Evolutionary conservation across 345 rosid genomes (phyloP).

Genomic region (Aethionema arabicum): DNA sequence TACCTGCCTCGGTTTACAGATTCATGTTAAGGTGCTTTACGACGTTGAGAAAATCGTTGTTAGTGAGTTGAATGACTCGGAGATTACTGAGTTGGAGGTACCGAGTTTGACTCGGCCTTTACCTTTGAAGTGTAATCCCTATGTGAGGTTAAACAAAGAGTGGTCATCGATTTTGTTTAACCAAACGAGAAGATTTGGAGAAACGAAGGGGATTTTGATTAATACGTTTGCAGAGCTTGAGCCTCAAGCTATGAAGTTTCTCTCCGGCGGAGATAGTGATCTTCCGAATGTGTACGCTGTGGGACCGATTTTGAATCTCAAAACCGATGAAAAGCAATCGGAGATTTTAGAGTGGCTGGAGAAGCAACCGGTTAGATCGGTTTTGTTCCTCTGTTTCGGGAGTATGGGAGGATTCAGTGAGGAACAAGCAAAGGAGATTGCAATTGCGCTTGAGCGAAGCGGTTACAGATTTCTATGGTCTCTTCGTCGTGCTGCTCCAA

Average conservation of each 20-base stretch:
- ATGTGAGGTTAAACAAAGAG: background rate
- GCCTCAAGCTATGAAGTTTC: conserved; percentile 33
- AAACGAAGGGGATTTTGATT: conserved; percentile 46
- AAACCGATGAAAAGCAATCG: conserved; percentile 1
- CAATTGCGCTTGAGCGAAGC: conserved; percentile 44
- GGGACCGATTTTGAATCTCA: conserved; percentile 52
- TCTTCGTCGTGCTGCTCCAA: conserved; percentile 28
- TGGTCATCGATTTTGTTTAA: accelerated
- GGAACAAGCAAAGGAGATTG: conserved; percentile 49
- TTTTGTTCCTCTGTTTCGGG: conserved; percentile 67
- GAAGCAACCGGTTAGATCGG: conserved; percentile 47
- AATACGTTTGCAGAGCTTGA: conserved; percentile 55
- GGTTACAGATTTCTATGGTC: conserved; percentile 57
- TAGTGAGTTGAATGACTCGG: conserved; percentile 40
- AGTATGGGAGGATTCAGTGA: conserved; percentile 55
- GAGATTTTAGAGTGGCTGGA: conserved; percentile 56
- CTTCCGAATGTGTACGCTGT: conserved; percentile 44
- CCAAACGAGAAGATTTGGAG: conserved; percentile 20
- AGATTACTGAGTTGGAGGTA: conserved; percentile 30
- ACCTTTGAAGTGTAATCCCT: conserved; percentile 44
- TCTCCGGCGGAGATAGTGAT: conserved; percentile 15
- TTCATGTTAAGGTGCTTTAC: conserved; percentile 29
- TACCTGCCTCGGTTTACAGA: conserved; percentile 33
- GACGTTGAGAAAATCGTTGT: conserved; percentile 29
- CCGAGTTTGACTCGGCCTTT: conserved; percentile 40